Percentiles rank a stretch among this genome's conserved stretches.
phyloP scores from a whole-genome alignment of 352 stramenopile genomes.

The Globisporangium recalcitrans region DNA sequence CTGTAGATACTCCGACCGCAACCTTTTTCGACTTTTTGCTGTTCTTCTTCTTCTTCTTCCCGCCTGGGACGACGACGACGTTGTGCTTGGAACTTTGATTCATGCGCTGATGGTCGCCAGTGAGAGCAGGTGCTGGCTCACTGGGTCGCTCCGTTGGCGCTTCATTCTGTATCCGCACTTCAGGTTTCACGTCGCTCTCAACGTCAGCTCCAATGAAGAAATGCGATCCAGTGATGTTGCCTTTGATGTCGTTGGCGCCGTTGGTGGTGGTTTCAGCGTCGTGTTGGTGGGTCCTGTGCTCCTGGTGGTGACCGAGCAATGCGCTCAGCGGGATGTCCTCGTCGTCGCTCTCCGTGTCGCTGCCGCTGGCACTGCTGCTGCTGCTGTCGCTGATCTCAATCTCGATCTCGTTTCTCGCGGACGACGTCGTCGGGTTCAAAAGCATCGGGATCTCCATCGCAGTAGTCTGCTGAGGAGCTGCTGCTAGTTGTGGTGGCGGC shows the following conservation, averaged over 20 bases:
- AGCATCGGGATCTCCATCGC: not conserved
- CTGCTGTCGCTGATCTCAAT: conserved; percentile 3
- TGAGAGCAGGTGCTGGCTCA: not conserved
- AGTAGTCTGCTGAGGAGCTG: not conserved
- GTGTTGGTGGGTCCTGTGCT: not conserved
- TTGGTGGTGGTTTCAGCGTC: not conserved
- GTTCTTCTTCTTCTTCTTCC: conserved; percentile 3
- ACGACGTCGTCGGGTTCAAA: not conserved
- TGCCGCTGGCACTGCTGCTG: not conserved
- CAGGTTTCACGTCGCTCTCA: not conserved
- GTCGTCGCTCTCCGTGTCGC: conserved; percentile 8
- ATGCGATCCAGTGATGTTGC: not conserved
- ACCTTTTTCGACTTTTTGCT: conserved; percentile 4
- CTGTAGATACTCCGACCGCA: not conserved
- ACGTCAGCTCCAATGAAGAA: not conserved
- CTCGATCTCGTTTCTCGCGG: conserved; percentile 1
- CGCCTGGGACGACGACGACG: no score
- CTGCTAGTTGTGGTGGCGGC: not conserved
- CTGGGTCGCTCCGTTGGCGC: not conserved
- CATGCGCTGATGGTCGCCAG: not conserved
- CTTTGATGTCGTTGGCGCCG: not conserved
- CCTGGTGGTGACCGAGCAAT: not conserved
- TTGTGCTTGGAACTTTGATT: not conserved
- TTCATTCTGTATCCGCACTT: not conserved
- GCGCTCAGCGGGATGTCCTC: conserved; percentile 5